Evolutionary conservation across 1,139 yeast genomes (phyloP).

Genomic region (Casaregolazyma suthepensis): DNA sequence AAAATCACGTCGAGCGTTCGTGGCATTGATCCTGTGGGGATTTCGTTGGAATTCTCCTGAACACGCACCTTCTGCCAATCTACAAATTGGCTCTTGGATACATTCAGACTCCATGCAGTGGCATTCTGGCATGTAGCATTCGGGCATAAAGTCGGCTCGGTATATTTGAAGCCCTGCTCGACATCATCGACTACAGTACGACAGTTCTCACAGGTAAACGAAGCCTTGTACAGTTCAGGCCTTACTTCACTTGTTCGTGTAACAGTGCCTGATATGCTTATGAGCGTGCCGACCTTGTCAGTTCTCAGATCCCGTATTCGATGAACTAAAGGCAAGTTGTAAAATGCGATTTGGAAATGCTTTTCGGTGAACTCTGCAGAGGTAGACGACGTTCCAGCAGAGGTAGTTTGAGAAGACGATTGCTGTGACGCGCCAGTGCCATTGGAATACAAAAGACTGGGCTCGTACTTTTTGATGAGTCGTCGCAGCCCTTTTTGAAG

Average conservation of each 20-base stretch:
- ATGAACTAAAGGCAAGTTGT: slow-evolving; percentile 74
- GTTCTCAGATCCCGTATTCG: slow-evolving; percentile 88
- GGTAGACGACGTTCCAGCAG: slow-evolving; percentile 26
- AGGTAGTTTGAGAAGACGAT: slow-evolving; percentile 20
- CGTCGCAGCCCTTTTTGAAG: slow-evolving; percentile 68
- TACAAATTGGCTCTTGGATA: slow-evolving; percentile 76
- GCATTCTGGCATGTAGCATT: slow-evolving; percentile 85
- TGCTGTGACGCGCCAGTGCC: slow-evolving; percentile 11
- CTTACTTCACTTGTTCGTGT: slow-evolving; percentile 96
- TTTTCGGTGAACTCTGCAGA: slow-evolving; percentile 51
- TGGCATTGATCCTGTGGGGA: slow-evolving; percentile 99
- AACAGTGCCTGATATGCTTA: slow-evolving; percentile 90
- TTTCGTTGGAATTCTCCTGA: slow-evolving; percentile 92
- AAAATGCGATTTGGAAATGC: slow-evolving; percentile 83
- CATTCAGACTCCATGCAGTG: slow-evolving; percentile 76
- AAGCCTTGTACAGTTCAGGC: slow-evolving; percentile 84
- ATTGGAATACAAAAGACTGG: slow-evolving; percentile 52
- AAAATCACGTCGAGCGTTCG: slow-evolving; percentile 89
- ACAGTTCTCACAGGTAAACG: slow-evolving; percentile 87
- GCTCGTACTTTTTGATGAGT: slow-evolving; percentile 70
- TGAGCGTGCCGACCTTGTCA: slow-evolving; percentile 77
- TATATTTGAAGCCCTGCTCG: slow-evolving; percentile 88
- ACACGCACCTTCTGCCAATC: slow-evolving; percentile 98
- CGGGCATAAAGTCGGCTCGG: slow-evolving; percentile 92
- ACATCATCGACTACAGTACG: slow-evolving; percentile 80